Base-by-base conservation (phyloP, 306 rosid genomes). In the Cicer cuneatum region DNA sequence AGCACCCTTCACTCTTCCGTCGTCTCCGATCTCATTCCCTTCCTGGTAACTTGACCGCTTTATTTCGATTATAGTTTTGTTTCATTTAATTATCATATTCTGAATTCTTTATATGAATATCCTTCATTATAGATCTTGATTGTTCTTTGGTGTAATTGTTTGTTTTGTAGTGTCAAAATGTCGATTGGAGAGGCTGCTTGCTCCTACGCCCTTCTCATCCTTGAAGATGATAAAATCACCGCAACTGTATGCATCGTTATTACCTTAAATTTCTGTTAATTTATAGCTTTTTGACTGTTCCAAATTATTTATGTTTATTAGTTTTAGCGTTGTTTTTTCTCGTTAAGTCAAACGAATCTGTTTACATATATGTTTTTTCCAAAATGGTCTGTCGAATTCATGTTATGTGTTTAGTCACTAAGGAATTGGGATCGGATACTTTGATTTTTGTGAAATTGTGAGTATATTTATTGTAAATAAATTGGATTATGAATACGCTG, bases 121-220 rank as follows among this genome's bases (percentile, higher is more conserved):
- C 1, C 2, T 42, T 52, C 40, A 8, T 13, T 2, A 1, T 18
- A 33, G 19, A 7, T 74, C 75, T 37, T 69, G 53, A 29, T 80
- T 69, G 0, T 5, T 7, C 7, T 60, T 35, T 42, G 10, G 15
- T 38, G 21, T 35, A 9, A 19, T 61, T 73, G 8, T 29, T 18
- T 66, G 24, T 6, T 52, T 51, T 13, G 33, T 77, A 75, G 89
- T 58, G 69, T 59, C 3, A 54, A 77, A 42, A 86, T 89, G 96
- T 85, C 91, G 75, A 0, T 21, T 33, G 87, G 81, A 18, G 97
- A 91, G 72, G 33, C 73, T 53, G 98, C 95, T 43, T 89, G 93
- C 84, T 12, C 60, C 19, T 91, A 86, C 78, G 97, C 98, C 4
- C 39, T 73, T 33, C 15, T 93, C 76, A 86, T 89, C 78, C 98